Evolutionary conservation across 345 rosid species (phyloP), one percentile per base, ranked within the genome.

Genomic region (Barbarea vulgaris): DNA sequence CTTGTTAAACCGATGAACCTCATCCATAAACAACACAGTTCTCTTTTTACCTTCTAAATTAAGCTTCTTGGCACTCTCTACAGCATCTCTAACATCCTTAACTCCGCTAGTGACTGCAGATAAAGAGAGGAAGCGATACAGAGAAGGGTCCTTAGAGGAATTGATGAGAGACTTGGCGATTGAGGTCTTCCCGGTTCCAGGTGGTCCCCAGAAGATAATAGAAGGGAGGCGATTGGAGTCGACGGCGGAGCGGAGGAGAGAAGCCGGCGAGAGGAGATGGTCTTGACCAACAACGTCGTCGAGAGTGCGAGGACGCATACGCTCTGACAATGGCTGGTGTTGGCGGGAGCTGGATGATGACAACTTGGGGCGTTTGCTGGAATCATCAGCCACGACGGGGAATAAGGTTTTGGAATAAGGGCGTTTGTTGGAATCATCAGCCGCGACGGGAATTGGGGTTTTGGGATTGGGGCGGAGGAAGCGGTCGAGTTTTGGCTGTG

Each of bases 141-240:
- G 57, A 64, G 85, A 75, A 6, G 81, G 78, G 7, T 79, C 72
- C 18, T 74, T 34, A 6, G 77, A 63, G 21, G 91, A 91, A 72
- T 81, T 83, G 36, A 81, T 83, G 66, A 92, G 81, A 52, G 93
- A 84, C 64, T 80, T 84, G n/a, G 89, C 94, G 53, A 90, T 73
- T 22, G 96, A 88, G 76, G 97, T 90, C 84, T 92, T 92, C n/a
- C 97, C 97, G 0, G 93, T 83, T 4, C 96, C 96, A 19, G 97
- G 92, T 4, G 96, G 97, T 1, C 96, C 97, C 97, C 97, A 90
- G 33, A 92, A 84, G 69, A 90, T 50, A 3, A 92, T 71, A 4
- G 96, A 92, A 60, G 96, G 96, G 57, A 92, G 84, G 42, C 89
- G 85, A 31, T 82, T 84, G 51, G 82, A 77, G 0, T 80, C 74